Evolutionary conservation across 2,329 filamentous ascomycete genomes (phyloP).

Genomic region (Lecanicillium sp.): DNA sequence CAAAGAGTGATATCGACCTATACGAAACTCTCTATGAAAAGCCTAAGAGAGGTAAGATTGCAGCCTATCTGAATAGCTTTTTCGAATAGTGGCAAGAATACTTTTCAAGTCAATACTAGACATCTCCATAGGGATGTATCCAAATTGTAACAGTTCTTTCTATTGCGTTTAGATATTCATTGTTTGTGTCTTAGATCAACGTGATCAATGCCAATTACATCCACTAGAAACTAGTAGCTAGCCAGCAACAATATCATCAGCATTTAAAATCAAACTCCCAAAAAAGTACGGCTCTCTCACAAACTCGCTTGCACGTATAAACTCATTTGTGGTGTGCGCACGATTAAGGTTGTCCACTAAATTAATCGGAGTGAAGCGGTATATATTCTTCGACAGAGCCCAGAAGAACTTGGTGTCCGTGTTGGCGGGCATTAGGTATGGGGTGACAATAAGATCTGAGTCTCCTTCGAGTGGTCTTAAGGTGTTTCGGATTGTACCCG

Average conservation of each 20-base stretch:
- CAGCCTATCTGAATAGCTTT: conserved; percentile 2
- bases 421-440: conserved; percentile 24
- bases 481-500: conserved; percentile 32
- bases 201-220: too few species aligned
- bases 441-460: conserved; percentile 37
- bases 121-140: too few species aligned
- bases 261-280: not conserved
- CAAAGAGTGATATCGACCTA: conserved; percentile 1
- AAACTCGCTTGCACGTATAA: not conserved
- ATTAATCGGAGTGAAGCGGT: conserved; percentile 27
- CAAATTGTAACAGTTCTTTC: too few species aligned
- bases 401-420: conserved; percentile 18
- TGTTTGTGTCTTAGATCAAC: too few species aligned
- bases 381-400: conserved; percentile 16
- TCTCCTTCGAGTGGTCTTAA: conserved; percentile 26
- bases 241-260: conserved; percentile 1
- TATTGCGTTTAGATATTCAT: not conserved
- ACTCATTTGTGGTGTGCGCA: not conserved
- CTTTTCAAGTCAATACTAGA: too few species aligned
- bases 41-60: conserved; percentile 1
- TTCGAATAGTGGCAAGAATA: conserved; percentile 1
- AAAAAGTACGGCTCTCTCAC: not conserved
- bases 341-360: conserved; percentile 1
- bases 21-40: conserved; percentile 2
- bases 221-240: too few species aligned